Base-by-base conservation (phyloP, 176 grass and related monocot genomes). In the Areca catechu region DNA sequence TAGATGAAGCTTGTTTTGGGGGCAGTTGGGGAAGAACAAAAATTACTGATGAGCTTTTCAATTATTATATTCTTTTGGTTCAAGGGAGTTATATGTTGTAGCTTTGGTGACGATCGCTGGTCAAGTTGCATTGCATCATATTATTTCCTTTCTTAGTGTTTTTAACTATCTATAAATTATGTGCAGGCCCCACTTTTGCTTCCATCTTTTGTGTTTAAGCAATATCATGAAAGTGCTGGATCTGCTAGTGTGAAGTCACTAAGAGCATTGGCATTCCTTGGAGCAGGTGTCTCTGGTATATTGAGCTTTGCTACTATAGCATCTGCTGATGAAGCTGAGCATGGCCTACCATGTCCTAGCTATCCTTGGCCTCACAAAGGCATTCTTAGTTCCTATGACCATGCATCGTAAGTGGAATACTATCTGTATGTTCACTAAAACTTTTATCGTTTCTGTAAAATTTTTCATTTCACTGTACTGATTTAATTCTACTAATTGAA, bases 321-420 rank as follows among this genome's bases (percentile, higher is more conserved):
- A 51, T 67, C 70, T 57, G 54, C 53, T 58, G 57, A 27, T 48
- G 70, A 63, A 23, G 70, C 59, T 62, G 70, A 63, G 47, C 56
- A 71, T 51, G 56, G 24, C 62, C 0, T 74, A 62, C 4, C 20
- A 70, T 70, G 67, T 50, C 79, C 79, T 57, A 20, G 57, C 23
- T 88, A 79, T 62, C 72, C 85, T 52, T 83, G 85, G 85, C 85
- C 85, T 28, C 54, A 56, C 10, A 73, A 74, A 58, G 80, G 73
- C 49, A 62, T 63, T 19, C 70, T 73, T 23, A 52, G 27, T 47
- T 73, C 70, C 24, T 15, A 50, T 9, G 57, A 61, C 12, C 56
- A 57, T 48, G 25, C 69, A 30, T 71, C 34, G 69, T 71, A 50
- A 73, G 70, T 47, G 20, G 5, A 29, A 7, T 9, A 50, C 20